A percentile compares a stretch with the other conserved stretches of the same genome.
These are phyloP conservation scores for Xylaria curta DNA, from an alignment of 495 filamentous ascomycete genomes.

Conservation along the genomic window DNA sequence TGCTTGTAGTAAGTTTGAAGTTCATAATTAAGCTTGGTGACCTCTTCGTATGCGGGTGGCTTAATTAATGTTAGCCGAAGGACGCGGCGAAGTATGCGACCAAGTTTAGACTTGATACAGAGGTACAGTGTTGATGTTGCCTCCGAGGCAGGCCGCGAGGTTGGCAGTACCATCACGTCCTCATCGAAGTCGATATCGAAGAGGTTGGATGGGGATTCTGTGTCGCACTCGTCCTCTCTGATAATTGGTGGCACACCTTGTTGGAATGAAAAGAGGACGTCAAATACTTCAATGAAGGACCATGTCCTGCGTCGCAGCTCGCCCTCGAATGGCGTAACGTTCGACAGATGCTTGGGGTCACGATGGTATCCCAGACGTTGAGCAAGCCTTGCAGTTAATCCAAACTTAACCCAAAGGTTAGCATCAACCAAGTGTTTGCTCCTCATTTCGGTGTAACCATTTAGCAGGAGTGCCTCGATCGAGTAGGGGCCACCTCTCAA, in stretches of 20 bases:
- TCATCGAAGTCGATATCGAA: slow-evolving; percentile 56
- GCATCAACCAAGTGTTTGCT: slow-evolving; percentile 45
- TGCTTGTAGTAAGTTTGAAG: slow-evolving; percentile 41
- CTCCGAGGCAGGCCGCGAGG: slow-evolving; percentile 49
- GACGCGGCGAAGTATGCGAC: slow-evolving; percentile 47
- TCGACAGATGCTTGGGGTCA: slow-evolving; percentile 48
- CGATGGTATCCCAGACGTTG: slow-evolving; percentile 61
- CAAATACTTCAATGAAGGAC: slow-evolving; percentile 54
- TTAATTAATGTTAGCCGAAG: slow-evolving; percentile 42
- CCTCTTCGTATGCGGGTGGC: slow-evolving; percentile 43
- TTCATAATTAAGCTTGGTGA: slow-evolving; percentile 44
- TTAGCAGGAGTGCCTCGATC: slow-evolving; percentile 56
- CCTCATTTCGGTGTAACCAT: slow-evolving; percentile 47
- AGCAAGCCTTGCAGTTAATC: slow-evolving; percentile 51
- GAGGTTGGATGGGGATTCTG: slow-evolving; percentile 50
- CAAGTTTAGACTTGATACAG: slow-evolving; percentile 49
- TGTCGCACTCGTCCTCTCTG: slow-evolving; percentile 52
- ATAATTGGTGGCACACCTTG: slow-evolving; percentile 57
- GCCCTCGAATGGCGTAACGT: slow-evolving; percentile 57
- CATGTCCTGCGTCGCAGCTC: slow-evolving; percentile 62
- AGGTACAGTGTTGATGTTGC: slow-evolving; percentile 52
- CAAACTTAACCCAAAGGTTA: slow-evolving; percentile 52
- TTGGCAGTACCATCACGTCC: slow-evolving; percentile 45
- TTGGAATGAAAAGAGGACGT: slow-evolving; percentile 57
- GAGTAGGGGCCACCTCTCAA: slow-evolving; percentile 48